A percentile compares a stretch with the other conserved stretches of the same genome.
Evolutionary conservation across 164 flowering plant species (phyloP).

Genomic region (Piper betle): DNA sequence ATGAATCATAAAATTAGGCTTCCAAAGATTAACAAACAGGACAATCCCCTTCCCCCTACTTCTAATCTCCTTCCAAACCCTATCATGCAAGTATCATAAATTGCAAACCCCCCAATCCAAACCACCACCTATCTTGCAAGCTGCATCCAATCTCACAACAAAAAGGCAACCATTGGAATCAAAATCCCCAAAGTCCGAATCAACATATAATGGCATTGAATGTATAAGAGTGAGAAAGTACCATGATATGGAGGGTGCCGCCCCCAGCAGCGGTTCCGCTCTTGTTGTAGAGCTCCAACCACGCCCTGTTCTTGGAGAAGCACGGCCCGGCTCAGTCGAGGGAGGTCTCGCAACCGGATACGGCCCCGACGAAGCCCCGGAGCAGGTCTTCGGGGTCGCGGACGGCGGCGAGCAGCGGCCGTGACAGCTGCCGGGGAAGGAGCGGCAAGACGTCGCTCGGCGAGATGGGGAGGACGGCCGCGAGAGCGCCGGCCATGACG

Average conservation of each 20-base stretch:
- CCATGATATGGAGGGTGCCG: slow-evolving; percentile 88
- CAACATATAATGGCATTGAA: no score
- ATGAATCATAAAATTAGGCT: no score
- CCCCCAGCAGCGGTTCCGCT: slow-evolving; percentile 70
- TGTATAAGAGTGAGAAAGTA: slow-evolving; percentile 2
- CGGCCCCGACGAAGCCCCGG: slow-evolving; percentile 70
- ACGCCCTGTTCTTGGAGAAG: slow-evolving; percentile 61
- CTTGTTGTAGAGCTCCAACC: slow-evolving; percentile 81
- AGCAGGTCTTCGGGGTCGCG: slow-evolving; percentile 46
- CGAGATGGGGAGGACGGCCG: slow-evolving; percentile 24
- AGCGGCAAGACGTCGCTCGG: slow-evolving; percentile 64
- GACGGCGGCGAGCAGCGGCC: slow-evolving; percentile 61
- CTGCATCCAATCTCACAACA: no score
- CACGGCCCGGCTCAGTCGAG: slow-evolving; percentile 82
- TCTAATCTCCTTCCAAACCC: no score
- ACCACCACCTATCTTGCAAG: no score
- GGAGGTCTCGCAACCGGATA: slow-evolving; percentile 24
- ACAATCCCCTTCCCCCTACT: no score
- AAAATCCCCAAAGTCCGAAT: no score
- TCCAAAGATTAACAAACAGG: no score
- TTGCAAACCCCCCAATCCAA: no score
- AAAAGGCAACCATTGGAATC: no score
- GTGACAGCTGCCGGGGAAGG: slow-evolving; percentile 55
- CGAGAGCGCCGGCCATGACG: slow-evolving; percentile 2
- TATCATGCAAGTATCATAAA: no score